Evolutionary conservation across 768 basidiomycete species (phyloP), one percentile per base, ranked within the genome.

Genomic region (Trametes cinnabarina): DNA sequence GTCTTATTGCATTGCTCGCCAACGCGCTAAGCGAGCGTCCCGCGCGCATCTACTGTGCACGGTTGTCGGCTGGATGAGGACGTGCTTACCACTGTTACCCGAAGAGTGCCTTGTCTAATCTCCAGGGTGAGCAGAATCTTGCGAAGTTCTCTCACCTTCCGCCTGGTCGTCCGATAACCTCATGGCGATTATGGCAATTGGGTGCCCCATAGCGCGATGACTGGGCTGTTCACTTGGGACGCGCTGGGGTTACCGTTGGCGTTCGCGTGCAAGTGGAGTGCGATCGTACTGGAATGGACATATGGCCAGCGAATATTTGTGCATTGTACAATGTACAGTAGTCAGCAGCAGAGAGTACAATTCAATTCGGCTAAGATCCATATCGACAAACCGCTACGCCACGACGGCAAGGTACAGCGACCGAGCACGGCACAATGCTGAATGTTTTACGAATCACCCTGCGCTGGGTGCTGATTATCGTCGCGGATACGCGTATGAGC

Each of bases 81-180:
- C n/a, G n/a, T 32, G 30, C 30, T 32, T 41, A n/a, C 34, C n/a
- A 40, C 23, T 3, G 23, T 25, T 46, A 35, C 20, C 23, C 35
- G 26, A 28, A 12, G 46, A 17, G 51, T 43, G 58, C 46, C 44
- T 48, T 59, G 58, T 51, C 58, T n/a, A 48, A 53, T 59, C 40
- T 51, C 46, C 51, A 37, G 47, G 43, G 47, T 32, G 58, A 42
- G 35, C 46, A 47, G 51, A 20, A 48, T 23, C 19, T 39, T 22
- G n/a, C n/a, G n/a, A n/a, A 19, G 40, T 20, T 22, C 35, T 58
- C 50, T 40, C 58, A 41, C 51, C 51, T 34, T 19, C 51, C 35
- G 50, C 44, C 39, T 23, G 37, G 39, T 59, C 51, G 58, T 53
- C 58, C 51, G 58, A 59, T 59, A 59, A 59, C 58, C 58, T 59